These are phyloP conservation scores for Malassezia restricta DNA, from an alignment of 1,284 basidiomycete genomes.

Conservation along the genomic window DNA sequence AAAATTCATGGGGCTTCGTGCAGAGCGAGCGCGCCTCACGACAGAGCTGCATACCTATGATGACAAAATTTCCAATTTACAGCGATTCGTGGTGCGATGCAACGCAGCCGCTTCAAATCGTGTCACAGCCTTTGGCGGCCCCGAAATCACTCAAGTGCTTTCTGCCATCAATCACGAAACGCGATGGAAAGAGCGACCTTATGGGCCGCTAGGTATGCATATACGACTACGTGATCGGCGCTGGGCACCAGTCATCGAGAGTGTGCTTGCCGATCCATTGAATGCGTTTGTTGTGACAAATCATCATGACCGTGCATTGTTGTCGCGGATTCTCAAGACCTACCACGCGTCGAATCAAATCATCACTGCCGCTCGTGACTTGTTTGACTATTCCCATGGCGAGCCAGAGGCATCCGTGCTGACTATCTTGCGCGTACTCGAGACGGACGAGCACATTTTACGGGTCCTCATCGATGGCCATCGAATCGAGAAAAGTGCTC, in stretches of 20 bases:
- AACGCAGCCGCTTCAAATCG: slow-evolving; percentile 17
- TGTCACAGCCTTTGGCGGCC: slow-evolving; percentile 32
- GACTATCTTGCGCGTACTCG: slow-evolving; percentile 73
- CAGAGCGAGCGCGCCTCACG: slow-evolving; percentile 10
- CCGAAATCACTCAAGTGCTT: slow-evolving; percentile 27
- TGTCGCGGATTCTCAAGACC: slow-evolving; percentile 55
- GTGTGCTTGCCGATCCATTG: slow-evolving; percentile 57
- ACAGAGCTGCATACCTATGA: slow-evolving; percentile 21
- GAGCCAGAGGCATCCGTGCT: slow-evolving; percentile 55
- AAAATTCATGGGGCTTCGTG: slow-evolving; percentile 1
- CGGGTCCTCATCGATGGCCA: slow-evolving; percentile 68
- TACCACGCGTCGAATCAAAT: slow-evolving; percentile 20
- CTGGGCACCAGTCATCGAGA: slow-evolving; percentile 61
- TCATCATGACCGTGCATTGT: slow-evolving; percentile 55
- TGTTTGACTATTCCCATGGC: slow-evolving; percentile 39
- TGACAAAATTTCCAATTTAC: slow-evolving; percentile 11
- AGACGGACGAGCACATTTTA: slow-evolving; percentile 66
- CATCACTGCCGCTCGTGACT: slow-evolving; percentile 50
- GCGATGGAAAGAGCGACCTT: slow-evolving; percentile 27
- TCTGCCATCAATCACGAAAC: slow-evolving; percentile 52
- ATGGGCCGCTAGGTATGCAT: slow-evolving; percentile 68
- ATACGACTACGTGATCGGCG: slow-evolving; percentile 63
- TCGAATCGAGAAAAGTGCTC: slow-evolving; percentile 61
- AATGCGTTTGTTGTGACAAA: slow-evolving; percentile 68
- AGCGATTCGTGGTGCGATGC: slow-evolving; percentile 12